Evolutionary conservation across 495 filamentous ascomycete species (phyloP).

Genomic region (Neurospora cerealis): DNA sequence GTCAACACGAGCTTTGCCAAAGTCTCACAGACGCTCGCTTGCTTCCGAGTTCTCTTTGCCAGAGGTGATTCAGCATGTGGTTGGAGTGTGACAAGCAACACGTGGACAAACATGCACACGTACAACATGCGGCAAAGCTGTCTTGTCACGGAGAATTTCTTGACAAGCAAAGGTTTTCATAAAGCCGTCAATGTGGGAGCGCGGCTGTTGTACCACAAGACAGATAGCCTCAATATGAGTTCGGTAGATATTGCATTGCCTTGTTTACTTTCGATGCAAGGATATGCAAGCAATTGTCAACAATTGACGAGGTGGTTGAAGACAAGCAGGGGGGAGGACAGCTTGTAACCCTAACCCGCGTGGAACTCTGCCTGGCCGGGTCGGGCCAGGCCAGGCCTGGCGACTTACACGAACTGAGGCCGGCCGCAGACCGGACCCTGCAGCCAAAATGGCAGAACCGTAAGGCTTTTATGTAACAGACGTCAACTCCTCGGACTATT

Average conservation of each 20-base stretch:
- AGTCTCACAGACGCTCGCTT: neutral
- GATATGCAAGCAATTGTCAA: neutral
- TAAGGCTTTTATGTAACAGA: neutral
- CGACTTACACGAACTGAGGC: neutral
- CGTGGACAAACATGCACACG: neutral
- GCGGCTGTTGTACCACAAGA: neutral
- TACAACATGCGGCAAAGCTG: neutral
- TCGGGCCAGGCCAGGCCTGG: neutral
- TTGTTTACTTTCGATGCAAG: neutral
- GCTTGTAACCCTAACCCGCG: neutral
- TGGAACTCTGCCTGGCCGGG: neutral
- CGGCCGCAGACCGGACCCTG: neutral
- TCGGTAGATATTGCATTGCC: neutral
- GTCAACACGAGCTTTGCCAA: neutral
- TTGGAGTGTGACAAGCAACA: neutral
- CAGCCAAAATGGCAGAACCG: neutral
- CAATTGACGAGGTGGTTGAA: neutral
- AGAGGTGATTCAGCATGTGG: neutral
- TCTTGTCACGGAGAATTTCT: neutral
- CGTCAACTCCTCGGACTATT: neutral
- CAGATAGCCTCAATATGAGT: neutral
- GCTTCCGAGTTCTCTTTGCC: neutral
- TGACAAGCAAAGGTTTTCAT: neutral
- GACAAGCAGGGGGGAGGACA: neutral
- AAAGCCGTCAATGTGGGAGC: neutral